Base-by-base conservation (phyloP, 1,284 basidiomycete species). In the Apiotrichum veenhuisii region DNA sequence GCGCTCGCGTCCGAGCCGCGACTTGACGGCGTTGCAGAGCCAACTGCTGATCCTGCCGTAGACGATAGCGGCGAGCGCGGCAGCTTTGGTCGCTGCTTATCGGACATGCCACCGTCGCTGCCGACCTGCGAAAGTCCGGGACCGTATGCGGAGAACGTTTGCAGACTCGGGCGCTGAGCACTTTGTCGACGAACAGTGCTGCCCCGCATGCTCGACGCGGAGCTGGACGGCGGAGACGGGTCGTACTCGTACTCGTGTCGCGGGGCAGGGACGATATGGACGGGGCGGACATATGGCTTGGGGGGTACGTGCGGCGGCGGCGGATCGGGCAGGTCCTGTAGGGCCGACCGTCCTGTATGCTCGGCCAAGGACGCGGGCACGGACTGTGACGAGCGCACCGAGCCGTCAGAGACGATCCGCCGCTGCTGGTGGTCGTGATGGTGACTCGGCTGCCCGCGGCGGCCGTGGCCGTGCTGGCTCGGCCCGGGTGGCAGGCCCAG, bases 1-100 rank as follows among this genome's bases (percentile, higher is more conserved):
- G 30, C 30, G 30, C 30, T 30, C 30, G 30, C 30, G 30, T 30
- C 30, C 7, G 30, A 30, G 30, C 7, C 30, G 12, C 7, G 30
- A 15, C 36, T 37, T 37, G 36, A 37, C 36, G 36, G 8, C 8
- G 17, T 14, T 5, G 5, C 30, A 7, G 30, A 12, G 7, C 30
- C 30, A 5, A 12, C 5, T 30, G 7, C 30, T 30, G 30, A 30
- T 30, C 30, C 30, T 12, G 30, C 30, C 12, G 30, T 30, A 12
- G 30, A 30, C 30, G 12, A 30, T 30, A 7, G 30, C 30, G 30
- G 30, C 7, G 30, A 7, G 30, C 30, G 30, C 30, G 12, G 5
- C 7, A 12, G 30, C 5, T 68, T 73, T 22, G 70, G 68, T 18
- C 69, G 71, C 42, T 70, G 66, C 20, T 70, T 48, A 20, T 57